phyloP scores from a whole-genome alignment of 1,284 basidiomycete genomes.

The Marasmius oreades region DNA sequence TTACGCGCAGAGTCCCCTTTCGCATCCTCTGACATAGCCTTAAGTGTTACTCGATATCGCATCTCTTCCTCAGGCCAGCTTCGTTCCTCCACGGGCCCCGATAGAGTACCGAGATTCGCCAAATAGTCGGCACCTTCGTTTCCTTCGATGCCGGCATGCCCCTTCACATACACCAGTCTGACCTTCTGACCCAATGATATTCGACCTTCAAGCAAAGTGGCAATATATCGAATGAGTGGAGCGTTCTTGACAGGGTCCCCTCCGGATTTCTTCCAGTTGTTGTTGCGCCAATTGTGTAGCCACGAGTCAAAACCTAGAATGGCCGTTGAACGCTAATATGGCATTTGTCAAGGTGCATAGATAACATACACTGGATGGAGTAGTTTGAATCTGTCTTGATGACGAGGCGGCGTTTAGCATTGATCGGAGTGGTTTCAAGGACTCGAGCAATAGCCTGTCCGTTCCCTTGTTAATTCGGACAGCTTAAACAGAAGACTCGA shows the following conservation, averaged over 20 bases:
- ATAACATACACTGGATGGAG: conserved; percentile 58
- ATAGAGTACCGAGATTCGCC: conserved; percentile 53
- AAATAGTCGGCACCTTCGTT: conserved; percentile 77
- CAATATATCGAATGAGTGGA: conserved; percentile 60
- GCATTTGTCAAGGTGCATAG: neutral
- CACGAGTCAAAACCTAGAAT: conserved; percentile 66
- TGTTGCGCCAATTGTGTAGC: conserved; percentile 58
- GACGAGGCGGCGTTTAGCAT: conserved; percentile 43
- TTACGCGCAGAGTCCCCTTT: neutral
- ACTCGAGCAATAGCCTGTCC: conserved; percentile 70
- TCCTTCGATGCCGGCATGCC: conserved; percentile 66
- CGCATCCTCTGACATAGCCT: conserved; percentile 8
- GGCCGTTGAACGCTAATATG: too few species aligned
- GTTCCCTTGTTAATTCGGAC: neutral
- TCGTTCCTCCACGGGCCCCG: conserved; percentile 40
- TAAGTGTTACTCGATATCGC: neutral
- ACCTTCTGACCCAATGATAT: conserved; percentile 48
- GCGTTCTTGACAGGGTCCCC: conserved; percentile 64
- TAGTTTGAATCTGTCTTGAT: conserved; percentile 81
- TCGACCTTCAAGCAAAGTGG: conserved; percentile 49
- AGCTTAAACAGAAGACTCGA: neutral
- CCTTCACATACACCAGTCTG: conserved; percentile 62
- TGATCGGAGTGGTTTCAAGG: conserved; percentile 61
- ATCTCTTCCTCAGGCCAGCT: conserved; percentile 45
- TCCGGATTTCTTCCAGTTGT: conserved; percentile 43